Evolutionary conservation across 257 asterid genomes (phyloP).

Genomic region (Perilla frutescens): DNA sequence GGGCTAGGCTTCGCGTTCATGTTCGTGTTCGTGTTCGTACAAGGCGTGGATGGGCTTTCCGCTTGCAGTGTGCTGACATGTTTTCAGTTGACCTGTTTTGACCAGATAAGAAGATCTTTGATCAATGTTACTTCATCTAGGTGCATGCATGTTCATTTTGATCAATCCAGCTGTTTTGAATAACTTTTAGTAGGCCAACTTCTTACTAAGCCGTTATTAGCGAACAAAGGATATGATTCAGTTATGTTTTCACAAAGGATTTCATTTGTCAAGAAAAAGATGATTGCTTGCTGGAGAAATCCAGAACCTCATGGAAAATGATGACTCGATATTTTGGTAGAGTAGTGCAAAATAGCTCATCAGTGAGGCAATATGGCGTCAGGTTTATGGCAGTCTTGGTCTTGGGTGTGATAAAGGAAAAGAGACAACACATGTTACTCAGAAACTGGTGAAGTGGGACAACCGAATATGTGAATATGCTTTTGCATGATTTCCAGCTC

Average conservation of each 20-base stretch:
- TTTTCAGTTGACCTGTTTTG: background rate
- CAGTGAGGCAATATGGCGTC: background rate
- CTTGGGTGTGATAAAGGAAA: conserved; percentile 6
- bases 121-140: conserved; percentile 25
- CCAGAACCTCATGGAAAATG: background rate
- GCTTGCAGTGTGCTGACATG: background rate
- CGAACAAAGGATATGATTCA: background rate
- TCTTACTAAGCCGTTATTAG: background rate
- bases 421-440: background rate
- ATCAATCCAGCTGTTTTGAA: background rate
- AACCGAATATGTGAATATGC: conserved; percentile 4
- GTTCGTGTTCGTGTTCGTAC: background rate
- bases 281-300: conserved; percentile 12
- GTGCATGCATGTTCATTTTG: conserved; percentile 23
- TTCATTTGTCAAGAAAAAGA: background rate
- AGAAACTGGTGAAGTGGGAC: background rate
- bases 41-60: background rate
- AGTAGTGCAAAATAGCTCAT: background rate
- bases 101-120: background rate
- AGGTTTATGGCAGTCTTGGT: conserved; percentile 7
- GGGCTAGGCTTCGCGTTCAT: background rate
- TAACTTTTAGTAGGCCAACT: background rate
- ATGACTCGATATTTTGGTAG: background rate
- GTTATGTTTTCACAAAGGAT: background rate
- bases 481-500: background rate